Evolutionary conservation across 768 basidiomycete species (phyloP).

Genomic region (Boletus rex-veris): DNA sequence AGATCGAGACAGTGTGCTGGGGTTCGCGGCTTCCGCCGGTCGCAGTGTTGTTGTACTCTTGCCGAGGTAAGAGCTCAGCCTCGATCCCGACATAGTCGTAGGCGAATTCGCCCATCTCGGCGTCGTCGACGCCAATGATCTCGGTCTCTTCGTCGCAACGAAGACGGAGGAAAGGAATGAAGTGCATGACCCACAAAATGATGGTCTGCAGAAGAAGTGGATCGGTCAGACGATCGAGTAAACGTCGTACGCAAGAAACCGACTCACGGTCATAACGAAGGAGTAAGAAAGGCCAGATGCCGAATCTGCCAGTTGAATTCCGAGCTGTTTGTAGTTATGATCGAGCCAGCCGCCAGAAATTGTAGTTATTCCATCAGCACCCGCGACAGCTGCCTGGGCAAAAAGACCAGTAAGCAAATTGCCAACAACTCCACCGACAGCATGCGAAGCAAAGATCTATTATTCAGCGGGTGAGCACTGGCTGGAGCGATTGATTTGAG

Average conservation of each 20-base stretch:
- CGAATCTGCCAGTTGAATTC: conserved; percentile 79
- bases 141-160: conserved; percentile 64
- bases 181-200: conserved; percentile 88
- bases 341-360: conserved; percentile 88
- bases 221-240: not conserved
- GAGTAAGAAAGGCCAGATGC: conserved; percentile 63
- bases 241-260: not conserved
- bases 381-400: conserved; percentile 75
- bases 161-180: conserved; percentile 74
- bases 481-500: not conserved
- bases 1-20: conserved; percentile 25
- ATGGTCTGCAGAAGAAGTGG: conserved; percentile 45
- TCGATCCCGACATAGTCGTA: conserved; percentile 85
- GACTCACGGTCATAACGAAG: conserved; percentile 70
- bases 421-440: conserved; percentile 73
- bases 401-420: conserved; percentile 87
- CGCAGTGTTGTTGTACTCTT: conserved; percentile 29
- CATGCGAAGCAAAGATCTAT: conserved; percentile 87
- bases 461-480: not conserved
- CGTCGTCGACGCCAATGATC: conserved; percentile 84
- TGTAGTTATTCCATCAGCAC: conserved; percentile 65
- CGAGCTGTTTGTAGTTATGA: conserved; percentile 77
- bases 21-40: conserved; percentile 35
- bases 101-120: conserved; percentile 86
- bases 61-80: conserved; percentile 37